Base-by-base conservation (phyloP, 2,329 filamentous ascomycete genomes). In the Arthroderma sp. region DNA sequence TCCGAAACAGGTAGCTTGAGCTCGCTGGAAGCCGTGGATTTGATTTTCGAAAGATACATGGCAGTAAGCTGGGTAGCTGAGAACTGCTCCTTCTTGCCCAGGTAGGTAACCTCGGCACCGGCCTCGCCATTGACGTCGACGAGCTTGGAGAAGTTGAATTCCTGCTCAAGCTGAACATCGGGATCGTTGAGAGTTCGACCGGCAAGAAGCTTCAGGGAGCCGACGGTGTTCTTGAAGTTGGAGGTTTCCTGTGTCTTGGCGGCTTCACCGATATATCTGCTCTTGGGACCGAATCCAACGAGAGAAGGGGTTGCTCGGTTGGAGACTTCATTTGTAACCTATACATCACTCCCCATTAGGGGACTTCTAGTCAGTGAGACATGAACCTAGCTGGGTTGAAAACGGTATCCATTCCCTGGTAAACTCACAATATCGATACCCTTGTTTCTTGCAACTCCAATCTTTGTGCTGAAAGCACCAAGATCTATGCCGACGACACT, bases 231-330 rank as follows among this genome's bases (percentile, higher is more conserved):
- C 75, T 96, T 98, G 61, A 96, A 80, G 75, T 98, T 98, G 61
- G 89, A 94, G 64, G 94, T 93, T 71, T 98, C 91, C 72, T 95
- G 89, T 55, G 89, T 96, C 79, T 96, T 96, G 56, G 91, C 91
- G 47, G 85, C 69, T 73, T 98, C 91, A 55, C 91, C 91, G 53
- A 98, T 77, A 65, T 93, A 94, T 72, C 91, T 84, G 67, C 78
- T 81, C 72, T 94, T 94, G 64, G 86, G 83, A 49, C 87, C 86
- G 68, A 98, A 98, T 60, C 86, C 88, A 59, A 98, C 91, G 54
- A 98, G 75, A 51, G 91, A 87, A 85, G 91, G 91, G 57, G 91
- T 98, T 50, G 86, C 81, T 69, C 91, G 83, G 77, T 98, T 96
- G 55, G 91, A 98, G 58, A 96, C 91, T 71, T 98, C 91, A 75